A percentile compares a stretch with the other conserved stretches of the same genome.
Conservation (phyloP, 2,329 filamentous ascomycete genomes). For the Aureobasidium mangrovei region DNA sequence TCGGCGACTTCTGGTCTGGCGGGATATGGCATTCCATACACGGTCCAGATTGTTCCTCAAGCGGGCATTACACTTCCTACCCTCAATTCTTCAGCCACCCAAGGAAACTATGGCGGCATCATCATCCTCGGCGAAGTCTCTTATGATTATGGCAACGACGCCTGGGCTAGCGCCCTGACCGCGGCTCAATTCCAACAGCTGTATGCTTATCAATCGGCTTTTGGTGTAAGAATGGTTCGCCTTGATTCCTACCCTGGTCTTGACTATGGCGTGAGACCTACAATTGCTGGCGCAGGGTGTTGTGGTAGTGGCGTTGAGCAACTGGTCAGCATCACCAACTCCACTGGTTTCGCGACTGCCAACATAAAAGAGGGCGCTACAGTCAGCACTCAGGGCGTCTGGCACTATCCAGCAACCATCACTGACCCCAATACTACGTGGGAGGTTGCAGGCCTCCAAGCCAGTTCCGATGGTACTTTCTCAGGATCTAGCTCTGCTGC, state of each 20-base stretch:
- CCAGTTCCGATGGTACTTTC: slow-evolving; percentile 31
- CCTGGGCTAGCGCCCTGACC: slow-evolving; percentile 47
- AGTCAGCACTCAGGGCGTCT: slow-evolving; percentile 44
- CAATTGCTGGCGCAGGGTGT: slow-evolving; percentile 36
- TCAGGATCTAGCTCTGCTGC: slow-evolving; percentile 40
- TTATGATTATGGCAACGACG: slow-evolving; percentile 42
- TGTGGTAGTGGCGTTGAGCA: slow-evolving; percentile 43
- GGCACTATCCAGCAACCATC: slow-evolving; percentile 51
- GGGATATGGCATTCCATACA: slow-evolving; percentile 53
- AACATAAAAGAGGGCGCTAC: slow-evolving; percentile 41
- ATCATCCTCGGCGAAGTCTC: slow-evolving; percentile 46
- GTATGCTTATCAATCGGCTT: slow-evolving; percentile 49
- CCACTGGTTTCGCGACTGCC: slow-evolving; percentile 45
- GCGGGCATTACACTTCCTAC: slow-evolving; percentile 42
- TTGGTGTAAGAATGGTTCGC: slow-evolving; percentile 53
- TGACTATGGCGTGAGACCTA: slow-evolving; percentile 32
- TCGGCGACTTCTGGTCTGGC: slow-evolving; percentile 47
- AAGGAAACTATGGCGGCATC: slow-evolving; percentile 53
- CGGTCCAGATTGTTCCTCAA: slow-evolving; percentile 45
- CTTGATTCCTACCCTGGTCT: slow-evolving; percentile 48
- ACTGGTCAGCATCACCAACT: slow-evolving; percentile 46
- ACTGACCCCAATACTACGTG: slow-evolving; percentile 45
- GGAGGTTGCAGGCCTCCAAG: slow-evolving; percentile 45
- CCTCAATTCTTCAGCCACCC: slow-evolving; percentile 40
- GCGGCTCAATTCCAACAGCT: slow-evolving; percentile 47